Percentiles rank a stretch among this genome's conserved stretches.
These are phyloP conservation scores for Hyaloscypha finlandica DNA, from an alignment of 495 filamentous ascomycete genomes.

Conservation along the genomic window DNA sequence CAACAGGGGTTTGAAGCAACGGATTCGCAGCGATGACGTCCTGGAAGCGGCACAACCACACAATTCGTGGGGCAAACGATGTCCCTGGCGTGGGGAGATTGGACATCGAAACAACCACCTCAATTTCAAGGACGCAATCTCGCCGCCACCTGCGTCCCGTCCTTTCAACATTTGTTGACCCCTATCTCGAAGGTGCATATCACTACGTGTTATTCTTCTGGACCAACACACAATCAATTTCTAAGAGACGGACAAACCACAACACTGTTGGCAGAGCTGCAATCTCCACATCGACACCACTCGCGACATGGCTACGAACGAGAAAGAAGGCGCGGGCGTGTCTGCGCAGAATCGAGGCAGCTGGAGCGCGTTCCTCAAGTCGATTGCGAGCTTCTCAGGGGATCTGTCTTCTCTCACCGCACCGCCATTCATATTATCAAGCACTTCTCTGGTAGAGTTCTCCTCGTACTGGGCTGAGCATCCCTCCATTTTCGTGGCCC, in stretches of 20 bases:
- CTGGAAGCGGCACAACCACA: neutral
- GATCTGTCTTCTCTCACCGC: slow-evolving; percentile 94
- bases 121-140: neutral
- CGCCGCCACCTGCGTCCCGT: neutral
- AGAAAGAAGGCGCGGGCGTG: slow-evolving; percentile 33
- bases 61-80: neutral
- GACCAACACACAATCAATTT: neutral
- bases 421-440: slow-evolving; percentile 93
- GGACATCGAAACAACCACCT: neutral
- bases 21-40: neutral
- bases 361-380: slow-evolving; percentile 45
- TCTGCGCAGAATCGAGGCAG: slow-evolving; percentile 32
- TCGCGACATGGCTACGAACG: slow-evolving; percentile 25
- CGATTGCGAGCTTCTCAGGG: slow-evolving; percentile 94
- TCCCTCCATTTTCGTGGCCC: slow-evolving; percentile 83
- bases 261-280: neutral
- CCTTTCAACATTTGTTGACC: neutral
- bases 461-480: slow-evolving; percentile 98
- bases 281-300: neutral
- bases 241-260: neutral
- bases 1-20: neutral
- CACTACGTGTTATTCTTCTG: neutral
- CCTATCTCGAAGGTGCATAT: neutral
- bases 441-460: slow-evolving; percentile 91
- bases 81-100: neutral